These are phyloP conservation scores for Wickerhamiella nectarea DNA, from an alignment of 805 yeast genomes.

Conservation along the genomic window DNA sequence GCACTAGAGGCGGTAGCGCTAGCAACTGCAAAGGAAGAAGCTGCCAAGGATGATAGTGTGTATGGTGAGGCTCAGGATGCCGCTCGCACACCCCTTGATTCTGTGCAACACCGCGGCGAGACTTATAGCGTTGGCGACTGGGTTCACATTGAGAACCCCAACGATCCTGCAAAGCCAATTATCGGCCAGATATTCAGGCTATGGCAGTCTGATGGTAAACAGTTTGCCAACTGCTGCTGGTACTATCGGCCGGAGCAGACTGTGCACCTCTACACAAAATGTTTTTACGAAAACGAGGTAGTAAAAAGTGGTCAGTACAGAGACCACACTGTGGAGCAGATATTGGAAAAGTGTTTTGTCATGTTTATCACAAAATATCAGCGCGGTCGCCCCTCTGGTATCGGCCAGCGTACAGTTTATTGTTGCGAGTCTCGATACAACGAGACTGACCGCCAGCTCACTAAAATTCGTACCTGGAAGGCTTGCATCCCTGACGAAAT, in stretches of 20 bases:
- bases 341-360: constrained; percentile 87
- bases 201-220: constrained; percentile 73
- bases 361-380: constrained; percentile 88
- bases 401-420: constrained; percentile 57
- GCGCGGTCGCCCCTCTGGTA: constrained; percentile 80
- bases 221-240: constrained; percentile 94
- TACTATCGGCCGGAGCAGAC: constrained; percentile 96
- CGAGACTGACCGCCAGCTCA: constrained; percentile 78
- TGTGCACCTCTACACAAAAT: constrained; percentile 78
- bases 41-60: constrained; percentile 70
- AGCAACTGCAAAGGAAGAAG: constrained; percentile 46
- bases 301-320: constrained; percentile 94
- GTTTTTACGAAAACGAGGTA: constrained; percentile 87
- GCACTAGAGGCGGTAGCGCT: constrained; percentile 49
- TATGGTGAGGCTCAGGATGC: constrained; percentile 36
- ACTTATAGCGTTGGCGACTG: constrained; percentile 84
- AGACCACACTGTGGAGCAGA: constrained; percentile 80
- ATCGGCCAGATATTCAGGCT: constrained; percentile 87
- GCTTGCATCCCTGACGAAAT: constrained; percentile 97
- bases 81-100: constrained; percentile 74
- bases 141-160: constrained; percentile 77
- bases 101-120: constrained; percentile 55
- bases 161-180: constrained; percentile 79
- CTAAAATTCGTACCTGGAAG: constrained; percentile 94
- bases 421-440: constrained; percentile 92